Conservation (phyloP, 2,329 filamentous ascomycete species). For the Neoascochyta sp. region DNA sequence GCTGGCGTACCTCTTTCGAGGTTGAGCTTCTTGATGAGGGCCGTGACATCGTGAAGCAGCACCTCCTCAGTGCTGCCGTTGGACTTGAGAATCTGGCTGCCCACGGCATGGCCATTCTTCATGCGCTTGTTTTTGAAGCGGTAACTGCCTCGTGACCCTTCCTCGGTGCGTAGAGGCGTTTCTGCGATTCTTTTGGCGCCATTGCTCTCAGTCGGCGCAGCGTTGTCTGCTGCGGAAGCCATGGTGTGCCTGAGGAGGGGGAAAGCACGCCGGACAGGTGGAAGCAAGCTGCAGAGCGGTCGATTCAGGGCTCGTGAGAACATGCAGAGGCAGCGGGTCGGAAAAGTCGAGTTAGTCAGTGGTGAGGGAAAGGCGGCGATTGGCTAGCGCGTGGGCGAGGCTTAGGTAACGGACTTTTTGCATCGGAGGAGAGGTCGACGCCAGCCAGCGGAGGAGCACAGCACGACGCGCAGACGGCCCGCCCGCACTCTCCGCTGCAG, state of each 20-base stretch:
- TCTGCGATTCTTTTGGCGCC: conserved; percentile 34
- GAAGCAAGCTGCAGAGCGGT: conserved; percentile 28
- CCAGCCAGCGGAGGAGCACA: not conserved
- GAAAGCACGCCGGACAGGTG: too few species aligned
- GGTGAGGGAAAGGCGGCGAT: conserved; percentile 21
- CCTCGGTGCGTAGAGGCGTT: conserved; percentile 32
- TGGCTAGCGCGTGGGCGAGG: conserved; percentile 16
- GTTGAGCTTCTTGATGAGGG: conserved; percentile 39
- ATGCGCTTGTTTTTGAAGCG: conserved; percentile 48
- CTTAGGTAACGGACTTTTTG: conserved; percentile 22
- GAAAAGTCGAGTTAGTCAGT: conserved; percentile 26
- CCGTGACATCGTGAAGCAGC: conserved; percentile 45
- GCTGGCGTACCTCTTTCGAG: conserved; percentile 18
- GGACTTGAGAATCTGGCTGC: conserved; percentile 33
- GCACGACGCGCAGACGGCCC: conserved; percentile 5
- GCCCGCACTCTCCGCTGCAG: conserved; percentile 3
- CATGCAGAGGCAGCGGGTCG: conserved; percentile 15
- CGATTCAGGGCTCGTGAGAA: conserved; percentile 17
- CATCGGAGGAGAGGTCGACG: conserved; percentile 6
- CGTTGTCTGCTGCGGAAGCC: conserved; percentile 32
- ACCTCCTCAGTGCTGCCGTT: conserved; percentile 51
- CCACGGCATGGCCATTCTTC: conserved; percentile 41
- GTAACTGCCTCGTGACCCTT: conserved; percentile 34
- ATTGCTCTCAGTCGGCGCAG: conserved; percentile 29
- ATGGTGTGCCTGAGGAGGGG: too few species aligned